Percentiles rank a stretch among this genome's conserved stretches.
Evolutionary conservation across 257 asterid species (phyloP).

Genomic region (Plectranthus barbatus): DNA sequence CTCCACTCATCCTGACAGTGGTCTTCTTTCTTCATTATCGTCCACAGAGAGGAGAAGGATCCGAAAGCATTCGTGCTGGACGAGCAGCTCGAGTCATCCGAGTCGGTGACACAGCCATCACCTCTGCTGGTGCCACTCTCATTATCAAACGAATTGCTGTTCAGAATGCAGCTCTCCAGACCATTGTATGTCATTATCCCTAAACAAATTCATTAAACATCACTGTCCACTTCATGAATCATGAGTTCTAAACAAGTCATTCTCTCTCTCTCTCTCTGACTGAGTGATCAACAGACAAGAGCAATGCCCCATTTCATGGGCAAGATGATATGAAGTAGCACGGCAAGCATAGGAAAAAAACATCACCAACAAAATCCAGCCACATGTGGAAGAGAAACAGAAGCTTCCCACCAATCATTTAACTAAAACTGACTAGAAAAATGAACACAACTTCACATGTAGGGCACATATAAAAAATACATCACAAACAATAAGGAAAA

Average conservation of each 20-base stretch:
- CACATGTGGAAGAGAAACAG: slow-evolving; percentile 2
- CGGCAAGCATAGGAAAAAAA: neutral
- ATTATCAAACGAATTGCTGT: slow-evolving; percentile 46
- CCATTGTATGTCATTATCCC: slow-evolving; percentile 82
- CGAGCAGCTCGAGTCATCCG: slow-evolving; percentile 79
- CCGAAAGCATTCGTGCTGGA: slow-evolving; percentile 68
- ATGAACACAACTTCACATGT: neutral
- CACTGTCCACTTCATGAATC: too few relatives aligned
- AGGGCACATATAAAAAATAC: neutral
- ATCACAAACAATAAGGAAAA: neutral
- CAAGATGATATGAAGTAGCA: slow-evolving; percentile 16
- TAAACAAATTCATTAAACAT: too few relatives aligned
- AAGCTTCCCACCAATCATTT: slow-evolving; percentile 14
- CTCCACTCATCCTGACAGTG: slow-evolving; percentile 45
- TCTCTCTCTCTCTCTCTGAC: too few relatives aligned
- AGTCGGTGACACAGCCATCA: slow-evolving; percentile 64
- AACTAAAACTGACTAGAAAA: neutral
- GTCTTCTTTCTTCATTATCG: slow-evolving; percentile 55
- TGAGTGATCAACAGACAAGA: neutral
- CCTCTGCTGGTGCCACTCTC: slow-evolving; percentile 69
- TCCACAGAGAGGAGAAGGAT: slow-evolving; percentile 70
- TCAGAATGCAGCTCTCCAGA: slow-evolving; percentile 72
- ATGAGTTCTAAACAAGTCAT: neutral
- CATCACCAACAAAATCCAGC: slow-evolving; percentile 5
- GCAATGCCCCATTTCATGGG: neutral